Evolutionary conservation across 2,329 filamentous ascomycete species (phyloP), one percentile per base, ranked within the genome.

Genomic region (Boeremia lycopersici): DNA sequence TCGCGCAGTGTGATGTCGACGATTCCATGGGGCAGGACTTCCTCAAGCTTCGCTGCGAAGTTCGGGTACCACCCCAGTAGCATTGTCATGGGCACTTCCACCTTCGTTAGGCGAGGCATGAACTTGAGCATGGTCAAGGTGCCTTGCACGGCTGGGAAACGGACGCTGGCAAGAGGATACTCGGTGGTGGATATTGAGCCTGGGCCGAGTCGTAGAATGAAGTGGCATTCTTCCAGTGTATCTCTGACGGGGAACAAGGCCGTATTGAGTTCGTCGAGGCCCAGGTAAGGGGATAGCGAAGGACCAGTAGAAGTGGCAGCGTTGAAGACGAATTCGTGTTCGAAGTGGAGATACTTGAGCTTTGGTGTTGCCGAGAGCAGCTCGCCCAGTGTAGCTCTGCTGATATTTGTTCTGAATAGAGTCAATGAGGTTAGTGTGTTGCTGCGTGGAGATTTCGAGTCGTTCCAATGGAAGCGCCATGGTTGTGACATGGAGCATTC

Each of bases 381-480:
- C 43, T 63, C 52, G 9, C 53, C 56, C n/a, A 69, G 29, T 1
- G 62, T 66, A 10, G 46, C 43, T 46, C 63, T 51, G 13, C 54
- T 62, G 39, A 69, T 66, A 31, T 63, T 67, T 8, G 61, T 67
- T 19, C 64, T 56, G 42, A 69, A 69, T 2, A 67, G 42, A 30
- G 60, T 60, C 31, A 69, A 44, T 15, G 30, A 62, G 0, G 60
- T 66, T 35, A 69, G 34, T 11, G 31, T 62, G 7, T 55, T 47
- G 36, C 53, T 65, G 6, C 44, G 51, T 12, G 65, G 65, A 3
- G 63, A 19, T 33, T 29, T 42, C 5, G 62, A 36, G 2, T 54
- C 45, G 17, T 56, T 60, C 66, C 66, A 69, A 1, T 48, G 39
- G 15, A 68, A 58, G 17, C 60, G 54, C 63, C 63, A 69, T 1